phyloP scores from a whole-genome alignment of 1,284 basidiomycete genomes.

The Puccinia coronata region DNA sequence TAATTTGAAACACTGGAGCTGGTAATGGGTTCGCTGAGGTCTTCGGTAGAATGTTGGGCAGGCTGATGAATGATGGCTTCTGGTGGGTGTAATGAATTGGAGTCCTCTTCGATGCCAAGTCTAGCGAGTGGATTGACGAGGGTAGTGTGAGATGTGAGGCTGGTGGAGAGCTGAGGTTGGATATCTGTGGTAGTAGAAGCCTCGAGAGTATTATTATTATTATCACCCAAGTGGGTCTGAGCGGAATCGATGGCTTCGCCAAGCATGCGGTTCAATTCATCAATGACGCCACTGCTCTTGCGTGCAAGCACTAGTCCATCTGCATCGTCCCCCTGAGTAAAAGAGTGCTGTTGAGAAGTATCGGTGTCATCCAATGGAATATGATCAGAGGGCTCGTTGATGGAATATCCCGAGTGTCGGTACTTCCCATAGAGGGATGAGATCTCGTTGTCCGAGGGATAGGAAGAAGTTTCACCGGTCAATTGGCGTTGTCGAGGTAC shows the following conservation, averaged over 20 bases:
- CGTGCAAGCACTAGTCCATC: background rate
- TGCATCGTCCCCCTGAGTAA: constrained; percentile 24
- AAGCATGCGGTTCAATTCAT: constrained; percentile 42
- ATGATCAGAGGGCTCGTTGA: background rate
- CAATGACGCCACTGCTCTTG: constrained; percentile 10
- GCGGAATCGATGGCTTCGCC: constrained; percentile 41
- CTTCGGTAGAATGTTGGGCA: background rate
- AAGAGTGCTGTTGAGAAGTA: background rate
- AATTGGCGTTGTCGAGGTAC: background rate
- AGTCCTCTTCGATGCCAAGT: too few species aligned
- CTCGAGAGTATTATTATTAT: too few species aligned
- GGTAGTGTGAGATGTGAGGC: too few species aligned
- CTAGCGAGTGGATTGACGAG: too few species aligned
- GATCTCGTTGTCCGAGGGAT: constrained; percentile 36
- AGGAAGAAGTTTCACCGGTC: background rate
- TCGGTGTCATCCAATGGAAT: background rate
- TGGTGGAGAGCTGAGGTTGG: too few species aligned
- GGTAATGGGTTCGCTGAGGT: background rate
- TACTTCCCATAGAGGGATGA: constrained; percentile 40
- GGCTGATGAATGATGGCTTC: background rate
- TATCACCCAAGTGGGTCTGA: too few species aligned
- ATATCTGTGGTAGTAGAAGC: too few species aligned
- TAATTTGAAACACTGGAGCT: constrained; percentile 32
- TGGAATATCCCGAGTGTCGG: constrained; percentile 9
- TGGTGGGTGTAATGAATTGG: too few species aligned